Evolutionary conservation across 1,139 yeast genomes (phyloP).

Genomic region (Saccharomyces hybrid): DNA sequence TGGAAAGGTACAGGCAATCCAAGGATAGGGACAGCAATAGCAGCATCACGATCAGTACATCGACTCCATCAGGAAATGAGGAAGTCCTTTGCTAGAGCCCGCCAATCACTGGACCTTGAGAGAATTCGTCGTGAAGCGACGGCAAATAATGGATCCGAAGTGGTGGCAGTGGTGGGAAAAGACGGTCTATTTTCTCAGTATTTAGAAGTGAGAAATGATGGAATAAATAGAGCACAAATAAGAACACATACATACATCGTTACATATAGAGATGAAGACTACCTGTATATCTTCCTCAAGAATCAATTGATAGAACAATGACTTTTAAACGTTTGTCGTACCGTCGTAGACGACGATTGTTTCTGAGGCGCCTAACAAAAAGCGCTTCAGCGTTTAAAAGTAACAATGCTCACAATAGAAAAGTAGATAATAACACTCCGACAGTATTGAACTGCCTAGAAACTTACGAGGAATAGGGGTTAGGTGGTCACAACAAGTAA

Average conservation of each 20-base stretch:
- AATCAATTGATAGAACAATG: not conserved
- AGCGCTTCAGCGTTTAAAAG: not conserved
- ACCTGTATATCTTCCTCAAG: not conserved
- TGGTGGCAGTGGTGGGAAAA: constrained; percentile 17
- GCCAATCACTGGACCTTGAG: constrained; percentile 28
- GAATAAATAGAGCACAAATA: not conserved
- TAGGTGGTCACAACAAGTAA: not conserved
- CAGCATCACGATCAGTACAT: constrained; percentile 13
- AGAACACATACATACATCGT: not conserved
- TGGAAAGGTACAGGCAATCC: constrained; percentile 14
- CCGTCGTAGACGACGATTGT: not conserved
- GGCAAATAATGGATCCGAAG: constrained; percentile 10
- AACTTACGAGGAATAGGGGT: not conserved
- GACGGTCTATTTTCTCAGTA: constrained; percentile 23
- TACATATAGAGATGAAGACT: not conserved
- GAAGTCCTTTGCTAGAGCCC: constrained; percentile 20
- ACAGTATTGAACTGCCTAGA: not conserved
- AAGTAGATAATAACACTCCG: not conserved
- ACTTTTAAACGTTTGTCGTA: not conserved
- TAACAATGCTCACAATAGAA: not conserved
- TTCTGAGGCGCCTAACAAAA: not conserved
- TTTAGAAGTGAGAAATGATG: constrained; percentile 8
- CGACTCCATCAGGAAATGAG: constrained; percentile 15
- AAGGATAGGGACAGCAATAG: constrained; percentile 12
- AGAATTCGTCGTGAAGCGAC: constrained; percentile 21